These are phyloP conservation scores for Lepiota venenata DNA, from an alignment of 768 basidiomycete genomes.

Conservation along the genomic window DNA sequence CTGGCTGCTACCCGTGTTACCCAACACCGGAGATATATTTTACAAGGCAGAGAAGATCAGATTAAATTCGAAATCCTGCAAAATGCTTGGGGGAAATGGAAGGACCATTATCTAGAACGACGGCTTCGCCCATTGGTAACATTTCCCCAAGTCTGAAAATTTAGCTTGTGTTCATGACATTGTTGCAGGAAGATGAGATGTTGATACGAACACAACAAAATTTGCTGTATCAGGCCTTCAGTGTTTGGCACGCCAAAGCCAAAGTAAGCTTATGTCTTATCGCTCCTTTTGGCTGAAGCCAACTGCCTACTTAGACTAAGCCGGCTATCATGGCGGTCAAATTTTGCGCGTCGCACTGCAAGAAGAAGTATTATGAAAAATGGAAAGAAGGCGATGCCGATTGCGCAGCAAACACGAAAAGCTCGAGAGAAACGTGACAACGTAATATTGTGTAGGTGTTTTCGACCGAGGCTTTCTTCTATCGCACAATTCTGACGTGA, in stretches of 20 bases:
- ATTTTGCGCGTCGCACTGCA: constrained; percentile 62
- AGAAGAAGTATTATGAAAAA: constrained; percentile 55
- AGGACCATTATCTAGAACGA: constrained; percentile 65
- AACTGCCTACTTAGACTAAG: constrained; percentile 45
- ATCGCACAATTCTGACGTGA: neutral
- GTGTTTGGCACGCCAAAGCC: constrained; percentile 73
- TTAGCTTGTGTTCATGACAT: neutral
- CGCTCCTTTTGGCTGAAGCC: constrained; percentile 5
- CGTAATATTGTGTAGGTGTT: neutral
- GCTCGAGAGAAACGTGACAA: constrained; percentile 43
- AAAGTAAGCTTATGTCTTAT: constrained; percentile 37
- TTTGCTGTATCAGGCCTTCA: constrained; percentile 63
- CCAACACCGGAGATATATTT: constrained; percentile 54
- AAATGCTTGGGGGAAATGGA: constrained; percentile 77
- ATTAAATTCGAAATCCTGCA: constrained; percentile 49
- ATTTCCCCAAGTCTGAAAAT: neutral
- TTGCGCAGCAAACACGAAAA: constrained; percentile 57
- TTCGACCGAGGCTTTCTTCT: neutral
- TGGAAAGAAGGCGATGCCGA: constrained; percentile 75
- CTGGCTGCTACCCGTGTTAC: constrained; percentile 53
- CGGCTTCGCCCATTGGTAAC: constrained; percentile 60
- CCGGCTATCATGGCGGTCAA: constrained; percentile 58
- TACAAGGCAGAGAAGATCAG: constrained; percentile 63
- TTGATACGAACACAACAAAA: constrained; percentile 56
- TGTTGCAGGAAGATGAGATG: constrained; percentile 54